These are phyloP conservation scores for Colletotrichum echinochloae DNA, from an alignment of 2,329 filamentous ascomycete species.

Conservation along the genomic window DNA sequence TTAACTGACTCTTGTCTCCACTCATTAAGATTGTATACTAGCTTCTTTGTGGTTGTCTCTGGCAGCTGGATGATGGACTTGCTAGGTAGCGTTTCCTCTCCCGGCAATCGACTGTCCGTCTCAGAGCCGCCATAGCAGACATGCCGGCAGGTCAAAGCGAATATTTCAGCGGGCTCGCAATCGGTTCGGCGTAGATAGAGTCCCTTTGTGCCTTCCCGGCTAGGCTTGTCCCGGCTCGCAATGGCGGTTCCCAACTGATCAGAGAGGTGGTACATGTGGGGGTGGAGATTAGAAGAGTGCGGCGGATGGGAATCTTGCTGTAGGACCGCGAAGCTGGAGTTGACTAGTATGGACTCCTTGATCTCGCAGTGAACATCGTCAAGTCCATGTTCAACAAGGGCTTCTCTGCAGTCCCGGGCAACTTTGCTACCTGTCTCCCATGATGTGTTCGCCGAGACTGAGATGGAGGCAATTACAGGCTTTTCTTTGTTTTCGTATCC, in stretches of 20 bases:
- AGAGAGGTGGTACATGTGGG: neutral
- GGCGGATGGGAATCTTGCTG: neutral
- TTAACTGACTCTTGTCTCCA: no score
- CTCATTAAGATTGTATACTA: no score
- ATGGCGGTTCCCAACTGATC: neutral
- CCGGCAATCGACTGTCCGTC: no score
- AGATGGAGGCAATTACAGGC: neutral
- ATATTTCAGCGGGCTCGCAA: neutral
- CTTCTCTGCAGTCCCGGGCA: neutral
- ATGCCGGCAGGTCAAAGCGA: no score
- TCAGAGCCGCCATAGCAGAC: no score
- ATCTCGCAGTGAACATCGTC: neutral
- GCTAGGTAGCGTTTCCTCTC: no score
- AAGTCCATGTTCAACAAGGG: neutral
- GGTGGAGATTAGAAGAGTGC: neutral
- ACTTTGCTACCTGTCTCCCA: neutral
- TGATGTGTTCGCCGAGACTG: neutral
- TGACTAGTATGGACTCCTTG: neutral
- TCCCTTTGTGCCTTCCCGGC: neutral
- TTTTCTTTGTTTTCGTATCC: neutral
- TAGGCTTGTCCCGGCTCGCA: neutral
- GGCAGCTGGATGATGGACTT: no score
- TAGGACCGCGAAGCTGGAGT: neutral
- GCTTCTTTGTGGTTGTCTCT: no score
- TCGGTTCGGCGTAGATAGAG: neutral